Conservation (phyloP, 2,329 filamentous ascomycete genomes). For the Sclerotinia nivalis region DNA sequence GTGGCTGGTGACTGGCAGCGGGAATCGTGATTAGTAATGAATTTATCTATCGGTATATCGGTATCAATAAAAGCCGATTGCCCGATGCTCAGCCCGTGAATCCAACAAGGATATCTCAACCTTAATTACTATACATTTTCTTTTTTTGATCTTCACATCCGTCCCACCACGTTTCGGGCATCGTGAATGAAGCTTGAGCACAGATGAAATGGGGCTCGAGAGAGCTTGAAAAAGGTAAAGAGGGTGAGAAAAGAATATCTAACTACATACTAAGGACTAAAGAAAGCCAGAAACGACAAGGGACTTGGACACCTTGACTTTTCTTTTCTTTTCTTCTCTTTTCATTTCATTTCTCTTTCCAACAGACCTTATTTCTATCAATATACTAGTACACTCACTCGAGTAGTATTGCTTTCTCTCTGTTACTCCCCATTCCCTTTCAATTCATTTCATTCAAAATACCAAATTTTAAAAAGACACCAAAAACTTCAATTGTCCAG, state of each 20-base stretch:
- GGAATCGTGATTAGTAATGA: too few relatives aligned
- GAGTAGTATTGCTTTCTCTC: background rate
- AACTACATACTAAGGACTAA: background rate
- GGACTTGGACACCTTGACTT: background rate
- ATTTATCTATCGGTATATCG: background rate
- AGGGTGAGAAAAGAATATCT: background rate
- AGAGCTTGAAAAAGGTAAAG: background rate
- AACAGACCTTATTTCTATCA: background rate
- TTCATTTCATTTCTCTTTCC: background rate
- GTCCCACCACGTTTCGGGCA: conserved; percentile 26
- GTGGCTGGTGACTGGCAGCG: background rate
- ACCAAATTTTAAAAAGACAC: too few relatives aligned
- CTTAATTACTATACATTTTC: background rate
- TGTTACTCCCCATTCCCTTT: background rate
- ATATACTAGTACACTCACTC: background rate
- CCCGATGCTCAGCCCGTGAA: background rate
- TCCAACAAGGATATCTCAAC: background rate
- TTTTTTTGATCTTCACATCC: conserved; percentile 14
- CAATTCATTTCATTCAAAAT: background rate
- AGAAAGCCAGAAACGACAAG: background rate
- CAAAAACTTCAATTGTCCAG: too few relatives aligned
- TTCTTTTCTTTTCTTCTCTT: background rate
- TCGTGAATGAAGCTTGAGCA: conserved; percentile 10
- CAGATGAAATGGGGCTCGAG: background rate
- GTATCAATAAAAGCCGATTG: background rate